phyloP scores from a whole-genome alignment of 768 basidiomycete genomes.

The Boletus edulis region DNA sequence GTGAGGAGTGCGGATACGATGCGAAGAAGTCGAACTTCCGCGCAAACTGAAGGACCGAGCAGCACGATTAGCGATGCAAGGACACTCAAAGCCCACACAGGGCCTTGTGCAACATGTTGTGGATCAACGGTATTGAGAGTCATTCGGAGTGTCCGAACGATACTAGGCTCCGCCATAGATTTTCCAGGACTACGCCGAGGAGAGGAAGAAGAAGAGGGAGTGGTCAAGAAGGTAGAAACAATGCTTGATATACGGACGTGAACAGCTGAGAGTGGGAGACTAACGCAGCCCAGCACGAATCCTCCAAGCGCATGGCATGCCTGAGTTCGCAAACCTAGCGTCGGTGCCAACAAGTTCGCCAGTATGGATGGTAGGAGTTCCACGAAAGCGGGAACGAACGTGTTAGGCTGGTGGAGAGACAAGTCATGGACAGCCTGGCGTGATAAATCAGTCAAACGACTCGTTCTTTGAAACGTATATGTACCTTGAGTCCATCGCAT shows the following conservation, averaged over 20 bases:
- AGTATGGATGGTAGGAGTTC: slow-evolving; percentile 62
- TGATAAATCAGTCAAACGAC: slow-evolving; percentile 9
- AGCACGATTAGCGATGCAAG: slow-evolving; percentile 64
- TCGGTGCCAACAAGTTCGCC: slow-evolving; percentile 59
- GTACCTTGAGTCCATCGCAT: slow-evolving; percentile 75
- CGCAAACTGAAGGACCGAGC: slow-evolving; percentile 54
- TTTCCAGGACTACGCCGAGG: slow-evolving; percentile 38
- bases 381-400: slow-evolving; percentile 69
- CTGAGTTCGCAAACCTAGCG: slow-evolving; percentile 61
- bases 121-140: slow-evolving; percentile 57
- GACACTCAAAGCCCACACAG: slow-evolving; percentile 74
- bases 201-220: slow-evolving; percentile 35
- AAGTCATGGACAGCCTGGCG: slow-evolving; percentile 71
- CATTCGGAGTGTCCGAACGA: slow-evolving; percentile 65
- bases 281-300: slow-evolving; percentile 52
- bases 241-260: slow-evolving; percentile 54
- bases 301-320: slow-evolving; percentile 78
- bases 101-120: slow-evolving; percentile 64
- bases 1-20: slow-evolving; percentile 49
- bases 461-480: slow-evolving; percentile 11
- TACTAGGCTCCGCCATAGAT: slow-evolving; percentile 42
- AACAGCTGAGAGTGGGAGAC: slow-evolving; percentile 43
- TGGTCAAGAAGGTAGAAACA: slow-evolving; percentile 48
- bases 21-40: slow-evolving; percentile 42
- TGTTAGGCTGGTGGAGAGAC: slow-evolving; percentile 55